phyloP scores from a whole-genome alignment of 2,329 filamentous ascomycete species.

The Aspergillus niger region DNA sequence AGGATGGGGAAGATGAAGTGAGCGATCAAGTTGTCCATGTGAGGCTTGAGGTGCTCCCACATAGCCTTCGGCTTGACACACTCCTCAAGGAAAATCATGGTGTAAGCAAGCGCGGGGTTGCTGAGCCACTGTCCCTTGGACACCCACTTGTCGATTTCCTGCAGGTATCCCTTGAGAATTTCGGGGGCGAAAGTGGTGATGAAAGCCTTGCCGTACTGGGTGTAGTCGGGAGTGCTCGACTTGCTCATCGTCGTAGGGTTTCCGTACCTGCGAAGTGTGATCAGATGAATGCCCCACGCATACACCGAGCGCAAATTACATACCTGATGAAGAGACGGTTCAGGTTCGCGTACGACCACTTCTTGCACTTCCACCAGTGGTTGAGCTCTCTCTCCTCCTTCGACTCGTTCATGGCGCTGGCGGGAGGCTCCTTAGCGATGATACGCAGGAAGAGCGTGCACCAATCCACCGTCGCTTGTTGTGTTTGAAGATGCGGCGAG shows the following conservation, averaged over 20 bases:
- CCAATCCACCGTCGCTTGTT: conserved; percentile 87
- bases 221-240: conserved; percentile 72
- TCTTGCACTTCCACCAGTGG: conserved; percentile 99
- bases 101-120: conserved; percentile 90
- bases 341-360: conserved; percentile 97
- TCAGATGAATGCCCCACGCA: conserved; percentile 6
- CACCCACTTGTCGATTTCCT: conserved; percentile 97
- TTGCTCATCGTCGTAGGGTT: conserved; percentile 77
- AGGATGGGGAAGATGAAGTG: conserved; percentile 95
- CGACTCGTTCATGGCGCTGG: conserved; percentile 75
- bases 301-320: conserved; percentile 25
- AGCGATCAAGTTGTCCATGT: conserved; percentile 88
- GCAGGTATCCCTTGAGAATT: conserved; percentile 91
- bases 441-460: conserved; percentile 92
- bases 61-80: conserved; percentile 96
- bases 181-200: conserved; percentile 89
- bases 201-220: conserved; percentile 85
- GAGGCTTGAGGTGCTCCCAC: conserved; percentile 91
- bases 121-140: conserved; percentile 92
- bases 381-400: conserved; percentile 85
- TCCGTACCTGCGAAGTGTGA: conserved; percentile 67
- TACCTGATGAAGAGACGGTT: conserved; percentile 93
- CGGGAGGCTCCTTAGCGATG: conserved; percentile 80
- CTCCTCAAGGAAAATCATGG: conserved; percentile 91
- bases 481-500: conserved; percentile 72